Base-by-base conservation (phyloP, 2,329 filamentous ascomycete species). In the Microsporum ferrugineum region DNA sequence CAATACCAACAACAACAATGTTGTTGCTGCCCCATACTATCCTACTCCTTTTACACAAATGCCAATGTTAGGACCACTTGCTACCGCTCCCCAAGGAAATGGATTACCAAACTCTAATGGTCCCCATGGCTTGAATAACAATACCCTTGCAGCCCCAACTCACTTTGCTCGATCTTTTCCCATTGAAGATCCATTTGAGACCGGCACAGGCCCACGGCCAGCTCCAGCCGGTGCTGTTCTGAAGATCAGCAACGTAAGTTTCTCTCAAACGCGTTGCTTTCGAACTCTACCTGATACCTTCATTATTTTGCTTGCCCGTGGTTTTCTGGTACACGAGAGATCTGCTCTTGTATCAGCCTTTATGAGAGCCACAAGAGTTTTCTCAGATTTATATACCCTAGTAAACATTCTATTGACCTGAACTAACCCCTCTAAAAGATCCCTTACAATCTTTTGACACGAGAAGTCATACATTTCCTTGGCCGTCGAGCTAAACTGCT, bases 361-460 rank as follows among this genome's bases (percentile, higher is more conserved):
- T 49, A 10, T 49, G 8, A 4, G n/a, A 56, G 10, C 14, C 5
- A 2, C 12, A 38, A 57, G 7, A 4, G 1, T 14, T 39, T 14
- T 17, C 3, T 14, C 7, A 7, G 17, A 7, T 14, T n/a, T 5
- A 47, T 47, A 58, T 7, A 55, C 29, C 5, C 10, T 17, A 39
- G 6, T 43, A 38, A 4, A 58, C 29, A 33, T 45, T 23, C n/a
- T 47, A 59, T 53, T 47, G 43, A 31, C 14, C 27, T n/a, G 12
- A 31, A 12, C 57, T 59, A 59, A 43, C 23, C 10, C 38, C 8
- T 27, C 33, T 43, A 36, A 59, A 62, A 77, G 77, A 80, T 82
- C 34, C 80, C 80, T 0, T 82, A 79, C 64, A 69, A 70, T n/a
- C 72, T 79, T 43, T 78, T 76, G 17, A 77, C 77, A 62, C 70